A percentile compares a stretch with the other conserved stretches of the same genome.
phyloP scores from a whole-genome alignment of 306 rosid genomes.

The Lotus japonicus region DNA sequence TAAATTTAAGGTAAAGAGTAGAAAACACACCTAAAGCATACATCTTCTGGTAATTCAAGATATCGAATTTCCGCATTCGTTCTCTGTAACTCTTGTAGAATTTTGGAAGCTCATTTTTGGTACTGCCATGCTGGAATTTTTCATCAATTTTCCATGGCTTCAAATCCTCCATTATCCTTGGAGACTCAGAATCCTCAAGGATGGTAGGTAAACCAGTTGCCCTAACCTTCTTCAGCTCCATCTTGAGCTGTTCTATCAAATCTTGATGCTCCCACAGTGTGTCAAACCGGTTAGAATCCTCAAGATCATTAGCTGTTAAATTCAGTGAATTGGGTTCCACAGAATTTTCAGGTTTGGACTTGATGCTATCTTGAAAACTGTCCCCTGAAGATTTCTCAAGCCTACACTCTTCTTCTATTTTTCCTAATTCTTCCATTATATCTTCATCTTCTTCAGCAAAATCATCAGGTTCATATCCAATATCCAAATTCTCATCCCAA shows the following conservation, averaged over 20 bases:
- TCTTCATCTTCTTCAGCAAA: constrained; percentile 50
- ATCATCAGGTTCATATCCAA: constrained; percentile 53
- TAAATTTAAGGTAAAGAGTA: neutral
- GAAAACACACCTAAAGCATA: constrained; percentile 72
- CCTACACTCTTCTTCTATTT: constrained; percentile 32
- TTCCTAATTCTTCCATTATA: constrained; percentile 34
- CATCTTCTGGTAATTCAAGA: constrained; percentile 95
- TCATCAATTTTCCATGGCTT: constrained; percentile 98
- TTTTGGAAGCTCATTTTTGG: constrained; percentile 64
- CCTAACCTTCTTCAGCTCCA: constrained; percentile 79
- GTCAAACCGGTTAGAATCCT: constrained; percentile 61
- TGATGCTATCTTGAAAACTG: constrained; percentile 1
- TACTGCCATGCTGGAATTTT: constrained; percentile 41
- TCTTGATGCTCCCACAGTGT: constrained; percentile 92
- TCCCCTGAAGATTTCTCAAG: constrained; percentile 2
- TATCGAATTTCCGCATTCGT: constrained; percentile 89
- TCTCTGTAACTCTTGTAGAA: constrained; percentile 81
- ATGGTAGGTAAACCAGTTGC: constrained; percentile 87
- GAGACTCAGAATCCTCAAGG: constrained; percentile 83
- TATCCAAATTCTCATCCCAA: constrained; percentile 24
- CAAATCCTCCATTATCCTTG: constrained; percentile 69
- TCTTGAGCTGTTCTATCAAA: constrained; percentile 74
- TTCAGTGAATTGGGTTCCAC: constrained; percentile 12
- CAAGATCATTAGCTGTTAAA: constrained; percentile 18
- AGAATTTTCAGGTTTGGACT: constrained; percentile 15